Evolutionary conservation across 2,329 filamentous ascomycete genomes (phyloP), one percentile per base, ranked within the genome.

Genomic region (Massarina eburnea): DNA sequence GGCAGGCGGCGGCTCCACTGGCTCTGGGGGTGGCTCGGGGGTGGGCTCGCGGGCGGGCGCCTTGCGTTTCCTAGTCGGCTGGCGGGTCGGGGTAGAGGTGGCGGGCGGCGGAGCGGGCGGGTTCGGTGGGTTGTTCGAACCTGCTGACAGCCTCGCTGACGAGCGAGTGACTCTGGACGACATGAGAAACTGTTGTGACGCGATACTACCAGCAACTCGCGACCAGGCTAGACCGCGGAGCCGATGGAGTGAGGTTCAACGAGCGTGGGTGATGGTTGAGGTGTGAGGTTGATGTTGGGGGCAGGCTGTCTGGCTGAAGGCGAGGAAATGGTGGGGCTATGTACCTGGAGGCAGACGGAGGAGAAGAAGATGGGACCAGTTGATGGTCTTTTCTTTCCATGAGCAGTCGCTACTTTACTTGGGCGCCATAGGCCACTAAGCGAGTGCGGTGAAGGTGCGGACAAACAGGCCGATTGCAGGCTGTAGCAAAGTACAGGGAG

Each of bases 81-180:
- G 73, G 65, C 69, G 73, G 27, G 27, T 30, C 4, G 27, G 27
- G 27, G 27, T 30, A 26, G 62, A 71, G 73, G 58, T 62, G 55
- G 53, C 66, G 55, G 60, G 66, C 36, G 57, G 76, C 69, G 64
- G 75, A 59, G 52, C 43, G 46, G 51, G 40, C 41, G 74, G 75
- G 74, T 76, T 61, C 48, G 61, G 63, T 24, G 59, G 55, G 46
- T 54, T 55, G 43, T 65, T 54, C 62, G 70, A 67, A 67, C 79
- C 80, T 74, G 89, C 87, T 77, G 89, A 89, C 82, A 89, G 85
- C 80, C 91, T 91, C 78, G 91, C 88, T 73, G 91, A 87, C 67
- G 91, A 94, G 79, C 92, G 90, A 80, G 92, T 96, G 67, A 94
- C 85, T 89, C 91, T 96, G 82, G 85, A 79, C 83, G 89, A 89